Percentiles rank a stretch among this genome's conserved stretches.
Conservation (phyloP, 139 green algal species). For the Chlamydomonas incerta region DNA sequence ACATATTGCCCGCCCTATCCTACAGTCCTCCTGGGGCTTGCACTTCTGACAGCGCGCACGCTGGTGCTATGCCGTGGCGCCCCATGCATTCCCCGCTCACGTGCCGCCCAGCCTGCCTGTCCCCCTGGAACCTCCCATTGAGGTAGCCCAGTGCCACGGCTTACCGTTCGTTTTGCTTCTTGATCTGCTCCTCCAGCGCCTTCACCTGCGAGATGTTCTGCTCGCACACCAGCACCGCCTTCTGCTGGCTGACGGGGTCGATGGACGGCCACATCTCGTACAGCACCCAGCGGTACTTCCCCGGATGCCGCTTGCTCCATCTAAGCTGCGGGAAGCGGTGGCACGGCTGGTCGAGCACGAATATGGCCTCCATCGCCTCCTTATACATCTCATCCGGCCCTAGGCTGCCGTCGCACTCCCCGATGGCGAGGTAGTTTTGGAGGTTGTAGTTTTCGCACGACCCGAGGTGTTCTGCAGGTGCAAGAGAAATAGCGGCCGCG, state of each 20-base stretch:
- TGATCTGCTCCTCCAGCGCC: conserved; percentile 68
- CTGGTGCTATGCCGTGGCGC: too few species aligned
- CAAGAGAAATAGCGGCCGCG: too few species aligned
- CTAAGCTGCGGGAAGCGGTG: conserved; percentile 68
- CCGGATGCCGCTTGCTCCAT: conserved; percentile 66
- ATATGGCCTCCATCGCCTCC: conserved; percentile 60
- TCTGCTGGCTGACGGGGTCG: conserved; percentile 62
- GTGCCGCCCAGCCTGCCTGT: too few species aligned
- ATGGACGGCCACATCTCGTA: conserved; percentile 73
- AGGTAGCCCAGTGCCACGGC: background rate
- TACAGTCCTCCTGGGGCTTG: too few species aligned
- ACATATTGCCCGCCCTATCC: too few species aligned
- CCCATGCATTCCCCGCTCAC: too few species aligned
- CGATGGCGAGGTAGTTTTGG: conserved; percentile 64
- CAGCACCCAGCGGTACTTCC: conserved; percentile 74
- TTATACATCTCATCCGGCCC: conserved; percentile 56
- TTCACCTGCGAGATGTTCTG: conserved; percentile 79
- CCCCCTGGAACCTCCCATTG: too few species aligned
- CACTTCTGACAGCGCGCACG: too few species aligned
- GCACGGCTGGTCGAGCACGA: conserved; percentile 57
- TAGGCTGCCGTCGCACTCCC: conserved; percentile 58
- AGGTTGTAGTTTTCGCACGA: conserved; percentile 56
- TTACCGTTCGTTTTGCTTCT: conserved; percentile 63
- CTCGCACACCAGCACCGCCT: conserved; percentile 67
- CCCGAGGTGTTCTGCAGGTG: conserved; percentile 61